A percentile compares a stretch with the other conserved stretches of the same genome.
These are phyloP conservation scores for Laguncularia racemosa DNA, from an alignment of 345 rosid genomes.

Conservation along the genomic window DNA sequence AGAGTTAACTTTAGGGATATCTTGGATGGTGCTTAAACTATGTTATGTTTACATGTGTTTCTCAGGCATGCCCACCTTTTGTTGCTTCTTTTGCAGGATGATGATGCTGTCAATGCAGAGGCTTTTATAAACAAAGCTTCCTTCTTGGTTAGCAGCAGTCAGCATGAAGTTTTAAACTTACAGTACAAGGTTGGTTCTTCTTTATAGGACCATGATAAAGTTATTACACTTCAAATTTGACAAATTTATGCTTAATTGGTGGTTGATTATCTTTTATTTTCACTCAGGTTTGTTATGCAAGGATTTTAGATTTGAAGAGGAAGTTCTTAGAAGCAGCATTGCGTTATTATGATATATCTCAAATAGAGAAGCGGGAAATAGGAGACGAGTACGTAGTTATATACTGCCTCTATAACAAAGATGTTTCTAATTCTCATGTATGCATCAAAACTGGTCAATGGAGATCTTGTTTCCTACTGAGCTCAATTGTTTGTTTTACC, in stretches of 20 bases:
- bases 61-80: not conserved
- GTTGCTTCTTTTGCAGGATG: slow-evolving; percentile 50
- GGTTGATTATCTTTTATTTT: slow-evolving; percentile 3
- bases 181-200: slow-evolving; percentile 64
- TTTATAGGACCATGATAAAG: not conserved
- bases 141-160: slow-evolving; percentile 92
- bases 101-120: slow-evolving; percentile 97
- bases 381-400: slow-evolving; percentile 73
- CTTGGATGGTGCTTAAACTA: too few species aligned
- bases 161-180: slow-evolving; percentile 82
- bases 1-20: too few species aligned
- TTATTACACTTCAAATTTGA: not conserved
- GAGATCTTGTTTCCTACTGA: too few species aligned
- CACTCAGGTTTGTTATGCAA: slow-evolving; percentile 86
- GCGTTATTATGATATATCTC: slow-evolving; percentile 88
- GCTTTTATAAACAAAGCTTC: slow-evolving; percentile 96
- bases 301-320: slow-evolving; percentile 93
- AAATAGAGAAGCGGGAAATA: slow-evolving; percentile 86
- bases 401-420: too few species aligned
- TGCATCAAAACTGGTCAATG: too few species aligned
- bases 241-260: not conserved
- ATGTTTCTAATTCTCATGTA: not conserved
- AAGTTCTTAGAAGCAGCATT: slow-evolving; percentile 96
- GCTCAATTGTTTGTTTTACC: too few species aligned
- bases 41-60: not conserved